Percentiles rank a stretch among this genome's conserved stretches.
Conservation (phyloP, 257 asterid genomes). For the Solanum rostratum region DNA sequence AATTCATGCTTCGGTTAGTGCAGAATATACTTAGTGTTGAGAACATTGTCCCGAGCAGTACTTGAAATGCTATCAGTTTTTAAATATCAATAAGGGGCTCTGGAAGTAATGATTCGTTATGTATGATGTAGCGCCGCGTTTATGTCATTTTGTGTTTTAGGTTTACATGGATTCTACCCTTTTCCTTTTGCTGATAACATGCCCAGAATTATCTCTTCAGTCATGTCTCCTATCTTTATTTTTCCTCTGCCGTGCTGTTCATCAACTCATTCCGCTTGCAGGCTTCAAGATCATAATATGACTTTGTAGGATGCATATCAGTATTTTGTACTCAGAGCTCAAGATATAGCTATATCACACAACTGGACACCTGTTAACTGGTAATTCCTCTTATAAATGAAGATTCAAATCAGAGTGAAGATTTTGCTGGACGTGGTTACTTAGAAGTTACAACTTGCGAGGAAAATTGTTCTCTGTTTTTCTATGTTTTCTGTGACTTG, state of each 20-base stretch:
- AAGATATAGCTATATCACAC: constrained; percentile 64
- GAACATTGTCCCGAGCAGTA: background rate
- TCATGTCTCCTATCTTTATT: background rate
- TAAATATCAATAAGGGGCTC: background rate
- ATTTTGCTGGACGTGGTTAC: background rate
- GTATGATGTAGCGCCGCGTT: background rate
- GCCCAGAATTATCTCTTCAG: background rate
- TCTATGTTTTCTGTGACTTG: background rate
- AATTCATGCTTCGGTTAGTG: background rate
- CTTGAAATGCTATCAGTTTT: background rate
- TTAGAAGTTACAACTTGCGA: background rate
- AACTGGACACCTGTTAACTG: constrained; percentile 90
- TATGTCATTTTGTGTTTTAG: background rate
- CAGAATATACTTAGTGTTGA: background rate
- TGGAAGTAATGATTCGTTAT: background rate
- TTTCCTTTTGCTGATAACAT: background rate
- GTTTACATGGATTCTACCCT: background rate
- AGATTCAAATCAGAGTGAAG: background rate
- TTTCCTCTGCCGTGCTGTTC: background rate
- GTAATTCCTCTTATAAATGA: constrained; percentile 18
- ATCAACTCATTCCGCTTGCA: constrained; percentile 20
- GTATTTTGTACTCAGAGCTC: constrained; percentile 90
- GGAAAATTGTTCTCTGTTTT: background rate
- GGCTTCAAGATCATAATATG: constrained; percentile 80
- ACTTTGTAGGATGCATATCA: constrained; percentile 67